Evolutionary conservation across 108 stramenopile species (phyloP).

Genomic region (Mediolabrus comicus): DNA sequence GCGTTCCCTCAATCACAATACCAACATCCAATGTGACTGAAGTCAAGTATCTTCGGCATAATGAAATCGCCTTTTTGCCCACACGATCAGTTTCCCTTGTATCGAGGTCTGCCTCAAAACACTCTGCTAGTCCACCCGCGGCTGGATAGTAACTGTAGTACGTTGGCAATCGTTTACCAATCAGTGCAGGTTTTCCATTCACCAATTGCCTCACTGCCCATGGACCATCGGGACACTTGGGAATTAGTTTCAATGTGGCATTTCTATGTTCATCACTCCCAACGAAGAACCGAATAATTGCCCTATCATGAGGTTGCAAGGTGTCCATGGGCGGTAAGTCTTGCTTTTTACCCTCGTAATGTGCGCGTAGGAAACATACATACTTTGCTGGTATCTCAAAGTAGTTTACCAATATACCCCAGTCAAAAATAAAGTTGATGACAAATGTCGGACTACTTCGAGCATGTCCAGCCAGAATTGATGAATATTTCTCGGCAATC

Average conservation of each 20-base stretch:
- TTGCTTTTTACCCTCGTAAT: background rate
- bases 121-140: slow-evolving; percentile 48
- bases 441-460: slow-evolving; percentile 74
- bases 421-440: slow-evolving; percentile 57
- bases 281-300: slow-evolving; percentile 65
- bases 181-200: slow-evolving; percentile 43
- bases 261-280: slow-evolving; percentile 56
- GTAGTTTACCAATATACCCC: background rate
- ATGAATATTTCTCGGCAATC: slow-evolving; percentile 27
- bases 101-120: slow-evolving; percentile 82
- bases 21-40: slow-evolving; percentile 77
- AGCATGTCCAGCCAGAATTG: slow-evolving; percentile 65
- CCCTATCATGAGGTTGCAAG: background rate
- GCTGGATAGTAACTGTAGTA: slow-evolving; percentile 51
- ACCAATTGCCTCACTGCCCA: slow-evolving; percentile 50
- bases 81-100: slow-evolving; percentile 69
- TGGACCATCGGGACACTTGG: slow-evolving; percentile 38
- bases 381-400: slow-evolving; percentile 1
- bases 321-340: background rate
- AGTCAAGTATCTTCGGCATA: slow-evolving; percentile 64
- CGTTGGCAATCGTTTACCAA: slow-evolving; percentile 51
- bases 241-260: slow-evolving; percentile 43
- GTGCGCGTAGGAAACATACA: background rate
- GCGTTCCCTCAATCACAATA: slow-evolving; percentile 75
- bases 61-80: slow-evolving; percentile 64